Conservation (phyloP, 2,329 filamentous ascomycete genomes). For the Chrysoporthe austroafricana region DNA sequence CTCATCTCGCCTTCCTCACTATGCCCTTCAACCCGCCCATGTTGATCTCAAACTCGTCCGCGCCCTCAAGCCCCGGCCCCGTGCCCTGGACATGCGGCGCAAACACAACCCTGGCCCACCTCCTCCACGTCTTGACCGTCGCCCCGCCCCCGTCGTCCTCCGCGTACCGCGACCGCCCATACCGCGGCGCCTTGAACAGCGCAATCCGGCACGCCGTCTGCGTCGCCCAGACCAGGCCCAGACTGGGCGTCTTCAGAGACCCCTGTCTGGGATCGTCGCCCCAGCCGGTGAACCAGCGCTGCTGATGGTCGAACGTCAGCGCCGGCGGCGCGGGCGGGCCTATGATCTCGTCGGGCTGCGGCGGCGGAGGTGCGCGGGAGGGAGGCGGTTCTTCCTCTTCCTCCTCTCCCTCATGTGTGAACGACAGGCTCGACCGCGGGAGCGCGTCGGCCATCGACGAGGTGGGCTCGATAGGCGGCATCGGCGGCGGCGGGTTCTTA, state of each 20-base stretch:
- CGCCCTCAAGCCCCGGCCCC: constrained; percentile 51
- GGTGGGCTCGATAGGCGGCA: constrained; percentile 40
- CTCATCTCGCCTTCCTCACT: background rate
- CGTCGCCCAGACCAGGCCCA: constrained; percentile 89
- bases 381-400: constrained; percentile 21
- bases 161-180: constrained; percentile 39
- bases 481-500: constrained; percentile 37
- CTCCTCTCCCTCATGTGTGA: constrained; percentile 27
- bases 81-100: constrained; percentile 70
- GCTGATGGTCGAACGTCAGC: constrained; percentile 83
- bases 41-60: constrained; percentile 76
- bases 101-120: constrained; percentile 90
- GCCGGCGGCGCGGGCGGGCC: constrained; percentile 49
- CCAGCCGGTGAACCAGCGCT: constrained; percentile 96
- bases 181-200: constrained; percentile 71
- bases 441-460: constrained; percentile 44
- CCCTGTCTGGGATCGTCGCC: constrained; percentile 65
- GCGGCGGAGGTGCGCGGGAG: constrained; percentile 18
- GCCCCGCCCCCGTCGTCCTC: constrained; percentile 46
- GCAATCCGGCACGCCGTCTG: constrained; percentile 84
- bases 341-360: constrained; percentile 37
- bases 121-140: constrained; percentile 64
- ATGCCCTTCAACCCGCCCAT: constrained; percentile 61
- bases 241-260: constrained; percentile 77
- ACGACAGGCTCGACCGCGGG: constrained; percentile 41